Evolutionary conservation across 1,139 yeast species (phyloP), one percentile per base, ranked within the genome.

Genomic region (Hyphopichia khmerensis): DNA sequence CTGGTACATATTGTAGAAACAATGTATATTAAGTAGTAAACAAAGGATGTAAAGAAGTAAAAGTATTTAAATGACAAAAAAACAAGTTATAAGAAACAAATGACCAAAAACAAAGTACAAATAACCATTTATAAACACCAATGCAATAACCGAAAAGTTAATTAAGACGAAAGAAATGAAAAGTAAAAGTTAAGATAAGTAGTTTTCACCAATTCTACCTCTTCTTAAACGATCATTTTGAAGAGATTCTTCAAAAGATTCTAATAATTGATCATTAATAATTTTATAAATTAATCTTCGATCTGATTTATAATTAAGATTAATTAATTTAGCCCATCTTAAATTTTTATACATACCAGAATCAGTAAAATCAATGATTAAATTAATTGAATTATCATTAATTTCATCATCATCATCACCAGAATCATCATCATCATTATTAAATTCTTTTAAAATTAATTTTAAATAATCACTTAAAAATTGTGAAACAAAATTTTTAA

Each of bases 321-420:
- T 69, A 37, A 73, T 63, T 14, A 48, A 45, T 40, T 57, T 57
- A 0, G 84, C 84, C 86, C 87, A 82, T n/a, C 59, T 69, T 29
- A 78, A 62, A 38, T 72, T 69, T 48, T 78, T 75, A 41, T 71
- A 65, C 86, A 81, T 80, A 1, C 87, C 87, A 1, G 84, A 77
- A 49, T 79, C 72, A 2, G 74, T 62, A 42, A 80, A 69, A 51
- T 79, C 78, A 24, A 80, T 44, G 33, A 62, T 57, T 50, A 71
- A 53, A 50, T 68, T 57, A 27, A 26, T 41, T 40, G 9, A 44
- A 4, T 35, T 17, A 6, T 21, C 21, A 24, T 24, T 14, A 2
- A 17, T 7, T 15, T 27, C 24, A 21, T 36, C 27, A 10, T 43
- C 45, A 6, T 37, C 47, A 18, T 40, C 27, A 10, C 42, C 45